Base-by-base conservation (phyloP, 2,329 filamentous ascomycete species). In the Claviceps digitariae region DNA sequence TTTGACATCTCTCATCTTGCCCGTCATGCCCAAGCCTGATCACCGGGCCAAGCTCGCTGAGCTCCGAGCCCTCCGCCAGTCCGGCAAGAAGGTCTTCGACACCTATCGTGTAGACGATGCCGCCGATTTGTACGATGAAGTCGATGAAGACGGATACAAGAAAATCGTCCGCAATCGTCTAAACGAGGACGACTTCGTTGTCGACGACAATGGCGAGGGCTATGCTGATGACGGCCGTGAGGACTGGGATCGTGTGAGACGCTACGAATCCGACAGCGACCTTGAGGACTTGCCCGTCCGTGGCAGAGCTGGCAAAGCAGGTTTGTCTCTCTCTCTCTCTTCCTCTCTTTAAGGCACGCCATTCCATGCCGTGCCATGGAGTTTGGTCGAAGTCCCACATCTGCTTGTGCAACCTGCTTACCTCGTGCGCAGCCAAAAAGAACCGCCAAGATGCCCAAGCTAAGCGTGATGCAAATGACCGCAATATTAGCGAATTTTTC, bases 111-210 rank as follows among this genome's bases (percentile, higher is more conserved):
- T 96, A 57, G 81, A 89, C 62, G 84, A 97, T 57, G 86, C 87
- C 62, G 81, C 84, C 59, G 82, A 87, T 60, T 75, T 98, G 46
- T 98, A 97, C 72, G 93, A 97, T 58, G 90, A 95, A 63, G 90
- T 98, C 48, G 90, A 97, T 64, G 93, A 98, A 63, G 91, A 93
- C 63, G 87, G 87, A 51, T 98, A 98, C 76, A 96, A 96, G 74
- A 94, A 94, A 67, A 85, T 97, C 59, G 90, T 98, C 15, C 82
- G 93, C 44, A 82, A 85, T 53, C 84, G 93, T 48, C 76, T 98
- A 51, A 87, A 97, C 64, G 78, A 95, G 63, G 93, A 98, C 62
- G 93, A 98, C 71, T 98, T 98, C 64, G 91, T 98, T 51, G 90
- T 98, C 56, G 93, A 97, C 73, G 93, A 98, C 72, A 95, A 96